Evolutionary conservation across 495 filamentous ascomycete genomes (phyloP).

Genomic region (Rostrohypoxylon terebratum): DNA sequence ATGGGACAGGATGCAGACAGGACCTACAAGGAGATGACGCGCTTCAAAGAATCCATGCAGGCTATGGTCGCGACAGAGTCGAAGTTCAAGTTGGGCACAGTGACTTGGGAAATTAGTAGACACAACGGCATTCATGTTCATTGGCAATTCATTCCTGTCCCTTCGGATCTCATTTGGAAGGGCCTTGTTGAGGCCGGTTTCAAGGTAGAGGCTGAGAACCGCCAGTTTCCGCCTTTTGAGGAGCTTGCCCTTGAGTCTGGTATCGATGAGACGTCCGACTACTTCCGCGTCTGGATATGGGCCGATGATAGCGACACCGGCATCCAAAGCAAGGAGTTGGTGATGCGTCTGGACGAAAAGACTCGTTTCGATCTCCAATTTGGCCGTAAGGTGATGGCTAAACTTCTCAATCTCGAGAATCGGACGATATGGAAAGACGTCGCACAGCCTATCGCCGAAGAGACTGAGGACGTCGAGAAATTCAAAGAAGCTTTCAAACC

Average conservation of each 20-base stretch:
- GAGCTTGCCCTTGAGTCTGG: conserved; percentile 50
- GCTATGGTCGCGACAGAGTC: conserved; percentile 70
- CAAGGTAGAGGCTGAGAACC: conserved; percentile 83
- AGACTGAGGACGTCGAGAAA: conserved; percentile 78
- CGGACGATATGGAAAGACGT: conserved; percentile 85
- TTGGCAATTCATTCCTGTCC: conserved; percentile 93
- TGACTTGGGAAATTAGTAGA: conserved; percentile 92
- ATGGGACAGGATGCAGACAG: conserved; percentile 72
- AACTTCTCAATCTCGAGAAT: conserved; percentile 80
- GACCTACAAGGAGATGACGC: conserved; percentile 81
- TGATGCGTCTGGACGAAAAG: conserved; percentile 60
- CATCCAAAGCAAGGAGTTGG: conserved; percentile 60
- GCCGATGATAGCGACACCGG: conserved; percentile 58
- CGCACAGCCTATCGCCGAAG: conserved; percentile 78
- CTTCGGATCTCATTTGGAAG: conserved; percentile 68
- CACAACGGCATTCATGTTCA: conserved; percentile 83
- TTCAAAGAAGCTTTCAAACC: conserved; percentile 88
- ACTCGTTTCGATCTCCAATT: conserved; percentile 71
- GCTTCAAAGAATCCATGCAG: conserved; percentile 78
- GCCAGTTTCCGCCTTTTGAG: conserved; percentile 70
- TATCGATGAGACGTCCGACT: conserved; percentile 70
- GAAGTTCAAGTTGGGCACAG: conserved; percentile 73
- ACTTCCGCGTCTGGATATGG: conserved; percentile 89
- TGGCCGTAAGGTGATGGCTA: conserved; percentile 84
- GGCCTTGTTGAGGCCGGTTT: conserved; percentile 86